Conservation (phyloP, 2,329 filamentous ascomycete genomes). For the Blumeria hordei region DNA sequence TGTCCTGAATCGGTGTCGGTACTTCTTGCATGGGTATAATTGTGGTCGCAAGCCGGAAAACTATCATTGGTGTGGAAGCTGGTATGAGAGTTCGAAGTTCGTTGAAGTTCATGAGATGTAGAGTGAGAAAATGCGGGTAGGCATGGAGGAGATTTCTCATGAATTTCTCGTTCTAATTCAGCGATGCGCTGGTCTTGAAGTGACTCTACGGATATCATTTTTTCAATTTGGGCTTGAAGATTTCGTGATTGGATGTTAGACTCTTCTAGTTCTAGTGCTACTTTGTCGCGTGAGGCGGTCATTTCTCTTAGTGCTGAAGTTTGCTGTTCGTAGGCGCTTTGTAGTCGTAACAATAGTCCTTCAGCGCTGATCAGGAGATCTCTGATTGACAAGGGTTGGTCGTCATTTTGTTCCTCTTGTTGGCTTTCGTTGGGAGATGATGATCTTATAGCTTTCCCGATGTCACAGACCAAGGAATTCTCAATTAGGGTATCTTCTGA, state of each 20-base stretch:
- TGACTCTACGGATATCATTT: slow-evolving; percentile 27
- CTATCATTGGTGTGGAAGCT: background rate
- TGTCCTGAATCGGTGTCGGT: slow-evolving; percentile 7
- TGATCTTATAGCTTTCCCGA: no score
- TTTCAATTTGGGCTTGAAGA: slow-evolving; percentile 34
- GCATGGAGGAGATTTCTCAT: slow-evolving; percentile 13
- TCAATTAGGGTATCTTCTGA: no score
- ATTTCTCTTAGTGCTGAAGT: slow-evolving; percentile 26
- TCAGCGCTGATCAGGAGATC: slow-evolving; percentile 34
- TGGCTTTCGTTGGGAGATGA: no score
- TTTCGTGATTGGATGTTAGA: slow-evolving; percentile 26
- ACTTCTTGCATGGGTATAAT: background rate
- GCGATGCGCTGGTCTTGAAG: slow-evolving; percentile 29
- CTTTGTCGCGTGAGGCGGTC: slow-evolving; percentile 26
- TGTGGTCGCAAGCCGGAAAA: background rate
- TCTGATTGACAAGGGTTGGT: slow-evolving; percentile 17
- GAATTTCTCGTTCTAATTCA: slow-evolving; percentile 25
- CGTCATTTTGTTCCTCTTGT: no score
- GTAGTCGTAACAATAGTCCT: slow-evolving; percentile 29
- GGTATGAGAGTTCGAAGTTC: background rate
- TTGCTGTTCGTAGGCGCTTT: slow-evolving; percentile 31
- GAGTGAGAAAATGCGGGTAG: background rate
- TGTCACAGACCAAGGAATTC: no score
- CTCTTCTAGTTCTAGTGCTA: slow-evolving; percentile 31
- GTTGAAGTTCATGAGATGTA: background rate